Conservation (phyloP, 2,329 filamentous ascomycete species). For the Seiridium unicorne region DNA sequence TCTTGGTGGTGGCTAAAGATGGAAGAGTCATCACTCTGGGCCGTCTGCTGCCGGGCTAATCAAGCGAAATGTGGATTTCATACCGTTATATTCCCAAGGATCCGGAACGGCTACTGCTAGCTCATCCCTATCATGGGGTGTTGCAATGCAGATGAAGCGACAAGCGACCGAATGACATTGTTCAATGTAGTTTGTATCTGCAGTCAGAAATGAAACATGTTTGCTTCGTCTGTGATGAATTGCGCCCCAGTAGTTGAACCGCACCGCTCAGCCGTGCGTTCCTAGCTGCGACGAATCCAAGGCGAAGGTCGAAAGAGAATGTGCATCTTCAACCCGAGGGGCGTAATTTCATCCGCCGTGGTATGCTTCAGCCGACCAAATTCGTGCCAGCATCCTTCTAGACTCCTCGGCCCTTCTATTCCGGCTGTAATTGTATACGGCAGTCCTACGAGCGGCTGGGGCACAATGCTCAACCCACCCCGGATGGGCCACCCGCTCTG, state of each 20-base stretch:
- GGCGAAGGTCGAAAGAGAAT: too few species aligned
- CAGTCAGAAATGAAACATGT: not conserved
- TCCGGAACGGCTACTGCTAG: not conserved
- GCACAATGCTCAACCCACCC: too few species aligned
- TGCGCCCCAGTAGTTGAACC: too few species aligned
- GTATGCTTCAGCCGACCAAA: not conserved
- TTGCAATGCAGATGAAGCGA: not conserved
- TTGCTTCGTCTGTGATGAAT: not conserved
- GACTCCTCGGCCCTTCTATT: not conserved
- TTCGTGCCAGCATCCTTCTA: not conserved
- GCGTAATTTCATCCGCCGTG: too few species aligned
- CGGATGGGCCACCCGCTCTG: too few species aligned
- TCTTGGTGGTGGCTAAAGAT: not conserved
- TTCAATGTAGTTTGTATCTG: not conserved
- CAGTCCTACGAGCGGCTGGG: too few species aligned
- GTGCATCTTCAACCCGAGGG: too few species aligned
- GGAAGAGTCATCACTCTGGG: not conserved
- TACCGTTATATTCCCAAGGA: not conserved
- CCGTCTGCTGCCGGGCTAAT: too few species aligned
- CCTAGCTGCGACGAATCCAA: too few species aligned
- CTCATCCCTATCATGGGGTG: not conserved
- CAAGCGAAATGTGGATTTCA: not conserved
- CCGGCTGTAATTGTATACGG: not conserved
- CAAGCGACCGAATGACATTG: not conserved
- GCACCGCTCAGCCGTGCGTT: too few species aligned